These are phyloP conservation scores for Musa schizocarpa DNA, from an alignment of 176 grass and related monocot species.

Conservation along the genomic window DNA sequence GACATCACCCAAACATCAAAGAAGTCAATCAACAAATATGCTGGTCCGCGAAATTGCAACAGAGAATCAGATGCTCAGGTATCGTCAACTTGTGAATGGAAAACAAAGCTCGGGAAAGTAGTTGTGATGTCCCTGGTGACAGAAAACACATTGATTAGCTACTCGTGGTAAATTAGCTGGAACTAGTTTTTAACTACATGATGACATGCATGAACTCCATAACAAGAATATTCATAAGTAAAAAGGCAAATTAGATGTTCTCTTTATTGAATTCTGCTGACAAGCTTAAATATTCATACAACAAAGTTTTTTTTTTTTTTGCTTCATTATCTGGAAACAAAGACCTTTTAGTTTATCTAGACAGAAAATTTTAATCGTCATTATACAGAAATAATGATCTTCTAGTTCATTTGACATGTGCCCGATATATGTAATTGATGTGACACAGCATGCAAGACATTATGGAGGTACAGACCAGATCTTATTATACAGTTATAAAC, in stretches of 20 bases:
- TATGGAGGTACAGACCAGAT: neutral
- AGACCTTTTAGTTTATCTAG: no score
- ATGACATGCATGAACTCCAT: neutral
- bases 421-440: neutral
- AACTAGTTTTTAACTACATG: neutral
- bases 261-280: no score
- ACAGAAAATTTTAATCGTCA: neutral
- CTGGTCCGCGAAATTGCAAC: neutral
- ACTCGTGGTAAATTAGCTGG: neutral
- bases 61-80: neutral
- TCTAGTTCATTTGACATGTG: neutral
- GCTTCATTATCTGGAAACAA: no score
- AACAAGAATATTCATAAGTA: no score
- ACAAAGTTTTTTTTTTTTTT: no score
- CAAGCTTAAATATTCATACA: no score
- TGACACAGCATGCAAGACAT: neutral
- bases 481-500: neutral
- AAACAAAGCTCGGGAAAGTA: conserved; percentile 8
- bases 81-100: conserved; percentile 9
- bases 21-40: no score
- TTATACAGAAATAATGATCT: neutral
- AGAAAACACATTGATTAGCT: neutral
- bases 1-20: no score
- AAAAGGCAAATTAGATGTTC: no score
- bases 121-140: conserved; percentile 4